Percentiles rank a stretch among this genome's conserved stretches.
These are phyloP conservation scores for Alternaria sp. DNA, from an alignment of 2,329 filamentous ascomycete species.

Conservation along the genomic window DNA sequence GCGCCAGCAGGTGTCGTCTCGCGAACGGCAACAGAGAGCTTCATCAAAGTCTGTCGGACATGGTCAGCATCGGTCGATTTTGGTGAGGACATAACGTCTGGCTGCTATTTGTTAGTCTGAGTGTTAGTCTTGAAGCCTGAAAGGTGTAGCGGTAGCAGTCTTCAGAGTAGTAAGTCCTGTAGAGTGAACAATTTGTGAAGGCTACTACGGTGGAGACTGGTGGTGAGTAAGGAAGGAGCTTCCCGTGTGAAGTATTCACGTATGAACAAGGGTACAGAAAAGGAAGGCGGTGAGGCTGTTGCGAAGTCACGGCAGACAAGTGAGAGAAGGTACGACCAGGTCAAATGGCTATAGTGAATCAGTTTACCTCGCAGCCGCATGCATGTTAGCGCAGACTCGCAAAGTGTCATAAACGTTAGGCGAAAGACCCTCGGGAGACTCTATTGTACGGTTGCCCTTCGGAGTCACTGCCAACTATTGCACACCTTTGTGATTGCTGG, in stretches of 20 bases:
- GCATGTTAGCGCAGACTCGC: background rate
- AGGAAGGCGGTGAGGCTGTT: background rate
- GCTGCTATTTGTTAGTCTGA: background rate
- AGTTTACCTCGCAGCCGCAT: background rate
- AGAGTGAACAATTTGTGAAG: background rate
- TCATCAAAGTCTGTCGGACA: slow-evolving; percentile 16
- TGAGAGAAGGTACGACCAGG: slow-evolving; percentile 5
- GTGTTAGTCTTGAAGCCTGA: background rate
- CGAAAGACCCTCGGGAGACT: background rate
- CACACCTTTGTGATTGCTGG: background rate
- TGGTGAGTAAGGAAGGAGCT: background rate
- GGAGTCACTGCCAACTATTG: background rate
- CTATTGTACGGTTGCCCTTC: background rate
- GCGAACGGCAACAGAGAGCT: slow-evolving; percentile 24
- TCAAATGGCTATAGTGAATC: background rate
- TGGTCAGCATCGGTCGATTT: background rate
- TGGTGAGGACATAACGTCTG: slow-evolving; percentile 15
- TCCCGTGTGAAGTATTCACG: background rate
- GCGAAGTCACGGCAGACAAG: background rate
- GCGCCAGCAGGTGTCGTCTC: slow-evolving; percentile 30
- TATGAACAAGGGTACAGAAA: background rate
- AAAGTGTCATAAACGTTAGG: background rate
- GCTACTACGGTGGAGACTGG: background rate
- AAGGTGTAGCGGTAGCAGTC: background rate
- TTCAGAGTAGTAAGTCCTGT: background rate